Evolutionary conservation across 2,329 filamentous ascomycete species (phyloP).

Genomic region (Sporothrix curviconia): DNA sequence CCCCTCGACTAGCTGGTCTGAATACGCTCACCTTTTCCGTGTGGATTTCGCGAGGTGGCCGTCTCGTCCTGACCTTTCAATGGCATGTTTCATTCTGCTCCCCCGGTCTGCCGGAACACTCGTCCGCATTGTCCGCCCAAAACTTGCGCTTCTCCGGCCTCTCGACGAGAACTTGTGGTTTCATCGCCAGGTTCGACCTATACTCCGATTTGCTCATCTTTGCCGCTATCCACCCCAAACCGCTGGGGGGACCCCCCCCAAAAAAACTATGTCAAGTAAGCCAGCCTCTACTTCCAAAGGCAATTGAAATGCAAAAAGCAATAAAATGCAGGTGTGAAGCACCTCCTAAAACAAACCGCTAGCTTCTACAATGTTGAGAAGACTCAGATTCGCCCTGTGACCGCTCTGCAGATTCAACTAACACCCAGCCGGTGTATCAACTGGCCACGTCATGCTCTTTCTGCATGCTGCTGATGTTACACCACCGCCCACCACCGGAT

Average conservation of each 20-base stretch:
- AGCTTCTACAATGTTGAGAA: slow-evolving; percentile 95
- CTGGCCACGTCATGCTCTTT: slow-evolving; percentile 95
- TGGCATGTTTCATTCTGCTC: slow-evolving; percentile 76
- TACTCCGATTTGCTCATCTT: slow-evolving; percentile 77
- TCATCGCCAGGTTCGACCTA: slow-evolving; percentile 92
- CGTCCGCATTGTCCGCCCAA: slow-evolving; percentile 76
- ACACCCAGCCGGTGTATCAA: slow-evolving; percentile 83
- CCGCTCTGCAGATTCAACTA: slow-evolving; percentile 88
- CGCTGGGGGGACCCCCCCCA: too few species aligned
- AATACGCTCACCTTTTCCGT: slow-evolving; percentile 84
- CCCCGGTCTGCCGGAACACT: slow-evolving; percentile 95
- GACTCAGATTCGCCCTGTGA: slow-evolving; percentile 70
- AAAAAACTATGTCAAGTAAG: slow-evolving; percentile 97
- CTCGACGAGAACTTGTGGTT: slow-evolving; percentile 98
- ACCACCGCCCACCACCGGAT: slow-evolving; percentile 91
- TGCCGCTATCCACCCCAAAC: slow-evolving; percentile 69
- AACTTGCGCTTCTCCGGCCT: slow-evolving; percentile 78
- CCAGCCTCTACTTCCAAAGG: too few species aligned
- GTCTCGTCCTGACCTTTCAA: slow-evolving; percentile 79
- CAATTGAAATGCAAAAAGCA: too few species aligned
- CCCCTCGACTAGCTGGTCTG: slow-evolving; percentile 60
- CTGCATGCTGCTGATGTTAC: slow-evolving; percentile 98
- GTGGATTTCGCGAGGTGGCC: slow-evolving; percentile 92
- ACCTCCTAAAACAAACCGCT: neutral
- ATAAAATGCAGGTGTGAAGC: neutral